Base-by-base conservation (phyloP, 2,329 filamentous ascomycete genomes). In the Stromatinia cepivora region DNA sequence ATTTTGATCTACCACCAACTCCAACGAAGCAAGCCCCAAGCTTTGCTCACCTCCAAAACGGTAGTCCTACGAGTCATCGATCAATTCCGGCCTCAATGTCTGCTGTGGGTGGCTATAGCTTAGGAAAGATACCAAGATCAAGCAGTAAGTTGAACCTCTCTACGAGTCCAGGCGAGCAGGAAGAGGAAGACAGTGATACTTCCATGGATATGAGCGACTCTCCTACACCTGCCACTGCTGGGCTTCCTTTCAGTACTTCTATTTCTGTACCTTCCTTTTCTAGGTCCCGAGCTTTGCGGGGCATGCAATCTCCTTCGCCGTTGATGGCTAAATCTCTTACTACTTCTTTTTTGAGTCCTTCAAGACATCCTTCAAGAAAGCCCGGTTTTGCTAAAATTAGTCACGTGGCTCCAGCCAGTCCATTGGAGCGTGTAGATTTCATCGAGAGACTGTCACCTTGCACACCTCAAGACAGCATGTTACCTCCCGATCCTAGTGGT, bases 1-100 rank as follows among this genome's bases (percentile, higher is more conserved):
- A 94, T 70, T 84, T 82, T 52, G 93, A 97, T 63, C 83, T 94
- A 69, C 94, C 94, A n/a, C 94, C 94, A 0, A 99, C 95, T 1
- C 95, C 95, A 0, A 98, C 95, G 0, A 98, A 97, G 80, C 88
- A 88, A 73, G 80, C 82, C 78, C 70, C 81, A 81, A 68, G 82
- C 79, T 53, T 73, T 57, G 62, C 70, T 20, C 66, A 63, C 22
- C 48, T 58, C 46, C 70, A 74, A 28, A 73, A 73, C 64, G 77
- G 75, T 20, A 79, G 77, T 65, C 77, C 76, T 8, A 77, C 75
- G 54, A 74, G 71, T 52, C 72, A 76, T 64, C 72, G 76, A 66
- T 74, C 70, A 34, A 70, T 76, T 45, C 70, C 76, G 42, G 70
- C 71, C 52, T 75, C 75, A 4, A 71, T 69, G 52, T 75, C 76